Evolutionary conservation across 1,284 basidiomycete species (phyloP), one percentile per base, ranked within the genome.

Genomic region (Ceratobasidium papillatum): DNA sequence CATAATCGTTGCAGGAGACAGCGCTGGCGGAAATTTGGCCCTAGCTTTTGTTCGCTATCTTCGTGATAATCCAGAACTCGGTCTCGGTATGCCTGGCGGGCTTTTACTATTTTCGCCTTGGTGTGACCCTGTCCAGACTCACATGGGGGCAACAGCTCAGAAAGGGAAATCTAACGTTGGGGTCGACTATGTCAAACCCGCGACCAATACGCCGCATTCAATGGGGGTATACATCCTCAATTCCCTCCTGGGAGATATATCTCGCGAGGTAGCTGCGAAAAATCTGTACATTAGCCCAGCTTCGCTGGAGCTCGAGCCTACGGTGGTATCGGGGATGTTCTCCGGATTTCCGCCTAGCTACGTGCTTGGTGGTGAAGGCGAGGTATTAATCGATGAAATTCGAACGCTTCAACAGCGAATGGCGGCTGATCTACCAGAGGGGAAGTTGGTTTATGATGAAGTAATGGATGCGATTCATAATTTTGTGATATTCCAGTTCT

Each of bases 1-100:
- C 78, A 87, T 93, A 64, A 80, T 90, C 43, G 78, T 93, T 30
- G 85, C 87, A 3, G 91, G 91, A 22, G 91, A 93, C 80, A 89
- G 87, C 52, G 91, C 91, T 0, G 92, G 92, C 1, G 91, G 89
- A 0, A 91, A 92, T 79, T 83, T 92, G 1, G 88, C 87, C 0
- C 83, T 91, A 1, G 87, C 89, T 2, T 81, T 87, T 1, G 82
- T 84, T 1, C 83, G 86, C 27, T 88, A 86, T 85, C 80, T 88
- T 27, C 81, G 85, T 27, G 69, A 77, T 30, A 58, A 75, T 27
- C 58, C 76, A 17, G 79, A 82, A 36, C 78, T 80, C 63, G 76
- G 78, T 1, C 77, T 87, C 17, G 84, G 86, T 25, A 82, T 84
- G 47, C 88, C 90, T 1, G 84, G 85, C 38, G 84, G 83, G 0